These are phyloP conservation scores for Auriscalpium vulgare DNA, from an alignment of 768 basidiomycete genomes.

Conservation along the genomic window DNA sequence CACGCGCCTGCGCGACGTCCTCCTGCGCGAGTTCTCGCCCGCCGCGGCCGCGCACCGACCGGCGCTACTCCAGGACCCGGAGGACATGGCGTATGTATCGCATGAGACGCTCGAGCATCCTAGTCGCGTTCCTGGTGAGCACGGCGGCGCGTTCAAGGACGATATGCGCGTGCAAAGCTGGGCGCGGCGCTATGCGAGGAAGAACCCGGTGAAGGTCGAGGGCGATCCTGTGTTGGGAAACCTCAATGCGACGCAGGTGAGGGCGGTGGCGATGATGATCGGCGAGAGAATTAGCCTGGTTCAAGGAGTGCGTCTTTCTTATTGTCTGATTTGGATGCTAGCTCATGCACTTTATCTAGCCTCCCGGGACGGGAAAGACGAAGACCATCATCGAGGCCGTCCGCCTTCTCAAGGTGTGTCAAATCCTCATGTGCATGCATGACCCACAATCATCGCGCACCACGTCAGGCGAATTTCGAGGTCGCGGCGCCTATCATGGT, in stretches of 20 bases:
- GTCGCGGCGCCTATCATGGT: conserved; percentile 80
- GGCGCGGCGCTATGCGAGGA: conserved; percentile 57
- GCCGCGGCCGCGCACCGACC: conserved; percentile 24
- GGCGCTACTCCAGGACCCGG: conserved; percentile 29
- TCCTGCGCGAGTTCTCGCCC: conserved; percentile 49
- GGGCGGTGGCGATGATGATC: conserved; percentile 84
- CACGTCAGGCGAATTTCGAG: conserved; percentile 58
- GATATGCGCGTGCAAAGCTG: conserved; percentile 79
- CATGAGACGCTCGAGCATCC: conserved; percentile 32
- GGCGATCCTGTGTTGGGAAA: conserved; percentile 66
- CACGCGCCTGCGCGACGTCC: conserved; percentile 61
- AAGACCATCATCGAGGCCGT: conserved; percentile 85
- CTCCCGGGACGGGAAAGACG: conserved; percentile 91
- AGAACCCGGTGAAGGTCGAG: conserved; percentile 55
- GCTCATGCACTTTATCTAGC: conserved; percentile 34
- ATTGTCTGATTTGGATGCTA: neutral
- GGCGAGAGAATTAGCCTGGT: conserved; percentile 71
- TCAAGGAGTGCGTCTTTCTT: conserved; percentile 60
- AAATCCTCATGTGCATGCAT: neutral
- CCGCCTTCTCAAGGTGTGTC: conserved; percentile 62
- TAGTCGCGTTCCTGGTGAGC: conserved; percentile 18
- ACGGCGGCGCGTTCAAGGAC: conserved; percentile 49
- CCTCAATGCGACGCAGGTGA: conserved; percentile 70
- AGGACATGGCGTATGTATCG: conserved; percentile 30
- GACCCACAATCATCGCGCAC: too few species aligned